Conservation (phyloP, 1,139 yeast genomes). For the Yamadazyma membranifaciens region DNA sequence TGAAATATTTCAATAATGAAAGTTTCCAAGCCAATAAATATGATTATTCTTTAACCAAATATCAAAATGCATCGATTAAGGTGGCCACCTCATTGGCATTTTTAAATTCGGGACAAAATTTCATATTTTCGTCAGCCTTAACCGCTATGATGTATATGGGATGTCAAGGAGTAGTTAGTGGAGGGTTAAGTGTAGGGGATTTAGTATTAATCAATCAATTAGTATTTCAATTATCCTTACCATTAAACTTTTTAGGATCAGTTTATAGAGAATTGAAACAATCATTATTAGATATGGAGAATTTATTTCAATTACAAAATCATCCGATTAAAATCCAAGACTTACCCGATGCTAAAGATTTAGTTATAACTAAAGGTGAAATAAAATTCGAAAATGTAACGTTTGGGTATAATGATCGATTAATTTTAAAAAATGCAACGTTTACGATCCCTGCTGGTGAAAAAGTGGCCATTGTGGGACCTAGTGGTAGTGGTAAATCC, state of each 20-base stretch:
- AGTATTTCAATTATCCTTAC: conserved; percentile 93
- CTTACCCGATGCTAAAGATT: conserved; percentile 58
- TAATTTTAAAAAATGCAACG: conserved; percentile 75
- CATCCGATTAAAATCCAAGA: conserved; percentile 68
- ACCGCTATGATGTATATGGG: conserved; percentile 99
- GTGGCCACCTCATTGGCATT: conserved; percentile 92
- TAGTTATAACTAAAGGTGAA: conserved; percentile 61
- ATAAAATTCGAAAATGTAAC: conserved; percentile 87
- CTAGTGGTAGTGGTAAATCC: conserved; percentile 94
- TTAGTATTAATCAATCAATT: conserved; percentile 93
- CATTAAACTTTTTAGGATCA: conserved; percentile 89
- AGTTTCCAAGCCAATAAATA: conserved; percentile 75
- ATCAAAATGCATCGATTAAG: conserved; percentile 80
- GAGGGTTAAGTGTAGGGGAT: conserved; percentile 88
- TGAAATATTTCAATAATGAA: conserved; percentile 92
- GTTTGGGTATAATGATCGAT: conserved; percentile 88
- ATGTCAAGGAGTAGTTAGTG: conserved; percentile 86
- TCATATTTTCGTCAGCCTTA: conserved; percentile 86
- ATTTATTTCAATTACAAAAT: conserved; percentile 77
- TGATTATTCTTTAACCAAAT: conserved; percentile 68
- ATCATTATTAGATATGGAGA: conserved; percentile 89
- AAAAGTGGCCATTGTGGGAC: conserved; percentile 92
- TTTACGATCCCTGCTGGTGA: conserved; percentile 89
- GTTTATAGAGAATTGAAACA: conserved; percentile 94
- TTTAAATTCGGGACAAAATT: conserved; percentile 87